Conservation (phyloP, 345 rosid genomes). For the Populus simonii region DNA sequence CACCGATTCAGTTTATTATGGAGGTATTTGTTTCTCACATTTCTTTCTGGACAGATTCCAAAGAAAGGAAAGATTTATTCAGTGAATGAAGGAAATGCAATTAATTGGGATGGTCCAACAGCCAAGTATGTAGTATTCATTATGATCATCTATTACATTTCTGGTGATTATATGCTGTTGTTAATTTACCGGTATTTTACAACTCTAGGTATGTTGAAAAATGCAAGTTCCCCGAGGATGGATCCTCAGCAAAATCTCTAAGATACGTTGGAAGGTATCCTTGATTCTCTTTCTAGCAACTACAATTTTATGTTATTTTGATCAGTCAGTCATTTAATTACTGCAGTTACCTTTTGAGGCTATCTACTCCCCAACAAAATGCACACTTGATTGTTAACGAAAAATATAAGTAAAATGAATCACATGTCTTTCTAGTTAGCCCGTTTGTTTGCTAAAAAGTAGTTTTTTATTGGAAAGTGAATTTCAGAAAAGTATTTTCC, state of each 20-base stretch:
- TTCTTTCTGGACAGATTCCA: constrained; percentile 62
- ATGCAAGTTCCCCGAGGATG: constrained; percentile 94
- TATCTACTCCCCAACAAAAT: neutral
- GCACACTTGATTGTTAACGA: no score
- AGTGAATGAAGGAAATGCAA: constrained; percentile 97
- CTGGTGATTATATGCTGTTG: constrained; percentile 1
- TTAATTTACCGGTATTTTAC: neutral
- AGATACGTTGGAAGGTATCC: constrained; percentile 92
- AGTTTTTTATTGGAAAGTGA: no score
- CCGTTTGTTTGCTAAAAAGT: no score
- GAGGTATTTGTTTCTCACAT: neutral
- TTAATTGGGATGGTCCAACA: constrained; percentile 93
- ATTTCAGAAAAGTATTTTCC: no score
- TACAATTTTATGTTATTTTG: neutral
- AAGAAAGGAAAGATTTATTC: constrained; percentile 92
- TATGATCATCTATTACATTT: constrained; percentile 2
- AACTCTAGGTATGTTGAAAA: constrained; percentile 72
- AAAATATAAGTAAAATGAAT: neutral
- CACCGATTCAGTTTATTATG: neutral
- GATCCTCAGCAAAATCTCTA: constrained; percentile 78
- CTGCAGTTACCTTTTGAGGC: neutral
- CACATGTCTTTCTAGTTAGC: neutral
- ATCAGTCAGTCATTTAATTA: neutral
- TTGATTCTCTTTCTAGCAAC: neutral
- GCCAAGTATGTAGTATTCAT: constrained; percentile 52